A percentile compares a stretch with the other conserved stretches of the same genome.
phyloP scores from a whole-genome alignment of 164 flowering plant genomes.

The Nymphaea thermarum region DNA sequence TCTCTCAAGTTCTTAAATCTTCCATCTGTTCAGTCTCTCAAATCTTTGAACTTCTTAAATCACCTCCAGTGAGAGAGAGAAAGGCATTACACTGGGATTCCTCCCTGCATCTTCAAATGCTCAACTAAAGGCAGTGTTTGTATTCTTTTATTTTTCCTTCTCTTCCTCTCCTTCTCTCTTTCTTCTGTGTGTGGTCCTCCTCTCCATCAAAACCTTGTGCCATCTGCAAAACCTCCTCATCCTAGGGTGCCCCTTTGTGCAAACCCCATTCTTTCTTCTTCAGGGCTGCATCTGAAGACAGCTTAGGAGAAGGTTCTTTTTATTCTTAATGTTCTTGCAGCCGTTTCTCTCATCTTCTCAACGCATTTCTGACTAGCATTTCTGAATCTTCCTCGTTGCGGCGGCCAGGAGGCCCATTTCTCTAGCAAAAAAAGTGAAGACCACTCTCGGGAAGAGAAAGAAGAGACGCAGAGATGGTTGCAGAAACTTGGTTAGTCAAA shows the following conservation, averaged over 20 bases:
- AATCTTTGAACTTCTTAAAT: too few species aligned
- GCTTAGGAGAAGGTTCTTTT: not conserved
- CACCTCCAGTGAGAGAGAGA: not conserved
- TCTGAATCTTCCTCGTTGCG: not conserved
- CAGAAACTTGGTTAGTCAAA: conserved; percentile 75
- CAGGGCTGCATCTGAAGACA: not conserved
- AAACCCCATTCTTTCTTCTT: not conserved
- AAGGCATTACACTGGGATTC: not conserved
- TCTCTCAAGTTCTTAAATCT: not conserved
- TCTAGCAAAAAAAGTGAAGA: not conserved
- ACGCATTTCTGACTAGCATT: not conserved
- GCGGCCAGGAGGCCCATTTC: not conserved
- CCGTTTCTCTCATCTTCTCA: not conserved
- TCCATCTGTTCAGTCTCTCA: not conserved
- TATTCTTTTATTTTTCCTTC: not conserved
- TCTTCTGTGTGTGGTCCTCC: not conserved
- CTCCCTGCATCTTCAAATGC: not conserved
- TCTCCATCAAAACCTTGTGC: not conserved
- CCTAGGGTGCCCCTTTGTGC: not conserved
- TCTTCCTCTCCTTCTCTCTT: not conserved
- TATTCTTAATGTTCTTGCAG: too few species aligned
- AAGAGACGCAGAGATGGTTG: conserved; percentile 51
- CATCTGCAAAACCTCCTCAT: not conserved
- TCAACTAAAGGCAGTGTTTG: not conserved
- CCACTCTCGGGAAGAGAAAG: not conserved